Evolutionary conservation across 306 rosid species (phyloP).

Genomic region (Heteromeles arbutifolia): DNA sequence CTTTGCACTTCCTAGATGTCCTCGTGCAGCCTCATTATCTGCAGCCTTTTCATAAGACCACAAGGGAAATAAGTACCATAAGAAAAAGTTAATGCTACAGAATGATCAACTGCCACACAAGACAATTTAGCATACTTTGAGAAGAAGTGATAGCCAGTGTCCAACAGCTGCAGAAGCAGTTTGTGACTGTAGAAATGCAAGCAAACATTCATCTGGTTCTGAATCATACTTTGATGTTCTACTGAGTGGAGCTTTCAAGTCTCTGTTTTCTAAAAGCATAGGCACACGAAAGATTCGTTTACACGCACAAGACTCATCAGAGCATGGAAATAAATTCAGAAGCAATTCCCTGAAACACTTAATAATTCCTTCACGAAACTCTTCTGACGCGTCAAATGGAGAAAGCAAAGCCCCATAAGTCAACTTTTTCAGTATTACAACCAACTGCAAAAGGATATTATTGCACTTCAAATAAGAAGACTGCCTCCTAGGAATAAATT

Average conservation of each 20-base stretch:
- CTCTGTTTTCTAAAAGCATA: slow-evolving; percentile 39
- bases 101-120: slow-evolving; percentile 10
- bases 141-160: slow-evolving; percentile 95
- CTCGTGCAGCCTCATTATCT: slow-evolving; percentile 76
- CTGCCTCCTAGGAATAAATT: background rate
- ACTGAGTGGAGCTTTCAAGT: slow-evolving; percentile 18
- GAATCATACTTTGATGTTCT: slow-evolving; percentile 28
- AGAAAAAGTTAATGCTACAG: background rate
- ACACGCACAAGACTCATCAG: slow-evolving; percentile 55
- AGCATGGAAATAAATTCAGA: slow-evolving; percentile 56
- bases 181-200: slow-evolving; percentile 66
- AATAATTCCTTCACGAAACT: slow-evolving; percentile 88
- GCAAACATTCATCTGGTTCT: slow-evolving; percentile 66
- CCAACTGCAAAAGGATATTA: slow-evolving; percentile 64
- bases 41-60: slow-evolving; percentile 62
- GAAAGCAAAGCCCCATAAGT: slow-evolving; percentile 82
- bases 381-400: slow-evolving; percentile 91
- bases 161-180: slow-evolving; percentile 84
- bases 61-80: slow-evolving; percentile 12
- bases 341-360: slow-evolving; percentile 70
- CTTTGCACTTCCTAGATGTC: slow-evolving; percentile 79
- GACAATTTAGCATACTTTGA: slow-evolving; percentile 47
- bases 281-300: slow-evolving; percentile 46
- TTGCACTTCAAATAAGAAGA: slow-evolving; percentile 4
- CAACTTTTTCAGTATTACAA: slow-evolving; percentile 81